Conservation (phyloP, 73 alveolate species). For the Uronychia binucleata region DNA sequence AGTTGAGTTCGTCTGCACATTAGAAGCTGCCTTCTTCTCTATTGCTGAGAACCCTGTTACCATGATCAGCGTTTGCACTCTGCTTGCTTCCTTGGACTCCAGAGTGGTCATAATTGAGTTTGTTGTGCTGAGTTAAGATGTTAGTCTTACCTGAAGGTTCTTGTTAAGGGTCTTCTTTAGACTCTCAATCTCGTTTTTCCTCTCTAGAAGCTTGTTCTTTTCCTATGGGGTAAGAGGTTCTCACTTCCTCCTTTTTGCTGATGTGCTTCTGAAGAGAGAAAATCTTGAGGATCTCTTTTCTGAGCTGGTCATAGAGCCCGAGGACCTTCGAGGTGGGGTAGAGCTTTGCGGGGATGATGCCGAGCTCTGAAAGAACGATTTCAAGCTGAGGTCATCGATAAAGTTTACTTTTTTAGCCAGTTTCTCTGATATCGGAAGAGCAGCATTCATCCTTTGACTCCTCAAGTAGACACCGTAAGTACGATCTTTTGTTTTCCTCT, state of each 20-base stretch:
- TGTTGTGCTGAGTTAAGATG: too few relatives aligned
- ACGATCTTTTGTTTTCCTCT: constrained; percentile 74
- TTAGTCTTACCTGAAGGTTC: too few relatives aligned
- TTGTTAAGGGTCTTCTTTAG: constrained; percentile 3
- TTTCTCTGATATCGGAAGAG: constrained; percentile 80
- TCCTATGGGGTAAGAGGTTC: constrained; percentile 29
- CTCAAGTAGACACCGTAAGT: constrained; percentile 85
- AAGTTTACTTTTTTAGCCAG: constrained; percentile 60
- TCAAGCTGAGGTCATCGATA: constrained; percentile 51
- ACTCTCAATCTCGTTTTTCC: constrained; percentile 62
- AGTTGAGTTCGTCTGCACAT: too few relatives aligned
- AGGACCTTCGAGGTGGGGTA: constrained; percentile 86
- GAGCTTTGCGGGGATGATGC: constrained; percentile 72
- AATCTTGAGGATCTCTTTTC: constrained; percentile 82
- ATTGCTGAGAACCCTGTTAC: not conserved
- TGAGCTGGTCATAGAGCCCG: constrained; percentile 77
- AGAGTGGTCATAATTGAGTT: not conserved
- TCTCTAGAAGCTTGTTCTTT: constrained; percentile 60
- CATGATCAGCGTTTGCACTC: not conserved
- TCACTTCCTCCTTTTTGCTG: constrained; percentile 76
- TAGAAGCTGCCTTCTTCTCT: not conserved
- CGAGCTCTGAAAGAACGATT: constrained; percentile 74
- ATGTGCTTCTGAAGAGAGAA: constrained; percentile 84
- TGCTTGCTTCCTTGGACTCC: not conserved
- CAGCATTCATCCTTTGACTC: constrained; percentile 72